A percentile compares a stretch with the other conserved stretches of the same genome.
Evolutionary conservation across 768 basidiomycete species (phyloP).

Genomic region (Phlebiopsis flavidoalba): DNA sequence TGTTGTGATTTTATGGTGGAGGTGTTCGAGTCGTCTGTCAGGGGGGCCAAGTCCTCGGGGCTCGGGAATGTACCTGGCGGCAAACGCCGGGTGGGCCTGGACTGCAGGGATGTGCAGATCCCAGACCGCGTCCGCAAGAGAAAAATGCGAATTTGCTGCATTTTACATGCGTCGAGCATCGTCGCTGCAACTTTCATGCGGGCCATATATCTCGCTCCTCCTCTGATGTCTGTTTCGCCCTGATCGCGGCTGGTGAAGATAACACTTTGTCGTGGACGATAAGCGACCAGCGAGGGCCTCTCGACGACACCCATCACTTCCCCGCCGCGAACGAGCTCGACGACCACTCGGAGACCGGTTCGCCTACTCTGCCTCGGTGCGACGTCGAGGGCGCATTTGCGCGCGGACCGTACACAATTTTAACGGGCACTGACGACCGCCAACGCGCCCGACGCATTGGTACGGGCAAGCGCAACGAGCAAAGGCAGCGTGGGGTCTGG

Average conservation of each 20-base stretch:
- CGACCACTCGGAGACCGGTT: conserved; percentile 11
- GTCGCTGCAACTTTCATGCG: neutral
- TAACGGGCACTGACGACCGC: conserved; percentile 7
- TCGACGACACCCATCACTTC: neutral
- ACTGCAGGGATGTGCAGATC: neutral
- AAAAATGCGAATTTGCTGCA: neutral
- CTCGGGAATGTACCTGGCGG: neutral
- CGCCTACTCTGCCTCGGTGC: conserved; percentile 18
- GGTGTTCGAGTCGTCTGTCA: neutral
- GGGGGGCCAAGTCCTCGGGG: neutral
- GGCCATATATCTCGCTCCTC: neutral
- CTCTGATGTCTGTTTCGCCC: neutral
- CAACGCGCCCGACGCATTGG: conserved; percentile 11
- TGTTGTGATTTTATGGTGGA: neutral
- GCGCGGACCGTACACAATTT: conserved; percentile 12
- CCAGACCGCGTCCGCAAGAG: neutral
- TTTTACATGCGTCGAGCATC: neutral
- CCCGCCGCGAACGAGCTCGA: neutral
- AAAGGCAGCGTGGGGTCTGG: conserved; percentile 9
- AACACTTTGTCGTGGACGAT: neutral
- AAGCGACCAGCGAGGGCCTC: neutral
- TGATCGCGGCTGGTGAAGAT: neutral
- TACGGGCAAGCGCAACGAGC: conserved; percentile 13
- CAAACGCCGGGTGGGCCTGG: neutral
- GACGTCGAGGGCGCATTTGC: conserved; percentile 23